Evolutionary conservation across 805 yeast species (phyloP), one percentile per base, ranked within the genome.

Genomic region (Saturnispora besseyi): DNA sequence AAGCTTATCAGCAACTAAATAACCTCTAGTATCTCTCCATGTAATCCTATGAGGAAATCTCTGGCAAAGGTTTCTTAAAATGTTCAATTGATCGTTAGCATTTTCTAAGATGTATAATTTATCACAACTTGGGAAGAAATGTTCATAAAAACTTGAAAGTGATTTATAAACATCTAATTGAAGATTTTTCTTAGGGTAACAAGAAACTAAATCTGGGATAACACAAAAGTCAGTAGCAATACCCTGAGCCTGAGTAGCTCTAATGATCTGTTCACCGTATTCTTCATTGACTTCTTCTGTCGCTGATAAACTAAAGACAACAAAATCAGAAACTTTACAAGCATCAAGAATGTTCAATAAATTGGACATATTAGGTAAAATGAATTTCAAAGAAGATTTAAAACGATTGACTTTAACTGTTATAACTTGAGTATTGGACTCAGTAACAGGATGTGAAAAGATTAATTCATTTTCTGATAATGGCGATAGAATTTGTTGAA

Each of bases 11-110:
- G 95, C 90, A 9, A 93, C 75, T 48, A 93, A 48, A 68, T 89
- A 93, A 7, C 96, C 91, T 62, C 99, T 75, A n/a, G 81, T 69
- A 58, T 91, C 97, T 68, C 98, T 82, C 98, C 99, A 93, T 24
- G 78, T 78, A 44, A 95, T 73, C 1, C 87, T 79, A 61, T 81
- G 82, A 28, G 99, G 99, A 59, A 82, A 78, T 67, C 82, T 86
- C 60, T 91, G 97, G 61, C 96, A 85, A 26, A 93, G 59, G 4
- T 74, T 71, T 64, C 99, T 78, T 40, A 85, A 72, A 41, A 87
- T 81, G 59, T 84, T 86, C 18, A 75, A 56, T n/a, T 85, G 74
- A 55, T 93, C 98, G 2, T 85, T 73, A 13, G 70, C 67, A 44
- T 68, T 71, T 55, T 87, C 95, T 47, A 87, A 65, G 41, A 83